Evolutionary conservation across 257 asterid species (phyloP).

Genomic region (Dorcoceras hygrometricum): DNA sequence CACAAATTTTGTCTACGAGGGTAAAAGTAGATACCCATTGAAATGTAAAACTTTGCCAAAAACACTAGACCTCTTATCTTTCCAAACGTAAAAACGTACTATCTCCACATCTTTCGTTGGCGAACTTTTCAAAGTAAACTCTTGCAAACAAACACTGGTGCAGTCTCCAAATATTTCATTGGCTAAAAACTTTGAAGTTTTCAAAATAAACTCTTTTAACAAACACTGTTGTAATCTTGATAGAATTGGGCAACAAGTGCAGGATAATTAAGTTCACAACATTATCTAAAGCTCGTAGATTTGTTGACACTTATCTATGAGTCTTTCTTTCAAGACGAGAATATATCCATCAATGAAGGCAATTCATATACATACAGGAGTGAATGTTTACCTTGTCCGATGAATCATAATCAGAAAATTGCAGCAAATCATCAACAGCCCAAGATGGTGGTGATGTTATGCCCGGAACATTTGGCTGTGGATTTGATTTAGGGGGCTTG

Average conservation of each 20-base stretch:
- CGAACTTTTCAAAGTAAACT: no score
- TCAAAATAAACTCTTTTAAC: no score
- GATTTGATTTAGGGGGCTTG: slow-evolving; percentile 55
- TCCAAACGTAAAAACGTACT: no score
- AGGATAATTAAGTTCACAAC: neutral
- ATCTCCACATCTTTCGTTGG: no score
- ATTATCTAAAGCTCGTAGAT: neutral
- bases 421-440: slow-evolving; percentile 81
- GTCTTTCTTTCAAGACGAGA: neutral
- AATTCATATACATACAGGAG: neutral
- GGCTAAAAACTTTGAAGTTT: no score
- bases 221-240: no score
- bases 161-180: no score
- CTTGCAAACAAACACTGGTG: no score
- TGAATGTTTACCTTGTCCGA: slow-evolving; percentile 49
- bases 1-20: neutral
- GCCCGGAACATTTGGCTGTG: slow-evolving; percentile 38
- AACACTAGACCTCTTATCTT: no score
- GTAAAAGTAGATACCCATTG: neutral
- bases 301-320: no score
- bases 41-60: neutral
- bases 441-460: slow-evolving; percentile 58
- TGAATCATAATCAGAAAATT: slow-evolving; percentile 65
- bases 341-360: neutral
- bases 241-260: no score